Conservation (phyloP, 352 stramenopile genomes). For the Phytophthora pluvialis region DNA sequence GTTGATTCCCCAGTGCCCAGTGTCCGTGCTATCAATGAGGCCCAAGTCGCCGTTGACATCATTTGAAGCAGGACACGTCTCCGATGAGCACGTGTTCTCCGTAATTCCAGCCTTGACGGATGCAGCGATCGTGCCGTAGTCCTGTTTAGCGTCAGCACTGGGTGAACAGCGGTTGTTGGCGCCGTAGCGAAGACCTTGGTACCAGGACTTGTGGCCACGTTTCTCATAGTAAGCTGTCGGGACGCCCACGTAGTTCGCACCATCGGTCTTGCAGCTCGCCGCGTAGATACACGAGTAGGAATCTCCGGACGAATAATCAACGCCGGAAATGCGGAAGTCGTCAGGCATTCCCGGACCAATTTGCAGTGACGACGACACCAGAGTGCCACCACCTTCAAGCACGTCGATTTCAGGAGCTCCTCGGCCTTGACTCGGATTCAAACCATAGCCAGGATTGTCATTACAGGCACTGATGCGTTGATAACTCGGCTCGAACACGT, state of each 20-base stretch:
- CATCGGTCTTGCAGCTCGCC: constrained; percentile 45
- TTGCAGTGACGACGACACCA: constrained; percentile 92
- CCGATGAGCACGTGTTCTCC: constrained; percentile 35
- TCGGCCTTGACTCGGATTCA: constrained; percentile 83
- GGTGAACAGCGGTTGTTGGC: constrained; percentile 50
- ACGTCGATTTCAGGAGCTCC: constrained; percentile 96
- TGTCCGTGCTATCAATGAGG: constrained; percentile 23
- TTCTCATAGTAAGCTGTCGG: constrained; percentile 40
- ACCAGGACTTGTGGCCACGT: constrained; percentile 63
- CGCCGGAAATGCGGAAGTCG: constrained; percentile 54
- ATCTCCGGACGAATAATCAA: constrained; percentile 34
- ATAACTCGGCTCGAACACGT: constrained; percentile 44
- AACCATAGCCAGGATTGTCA: constrained; percentile 84
- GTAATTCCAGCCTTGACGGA: constrained; percentile 30
- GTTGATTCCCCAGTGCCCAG: constrained; percentile 65
- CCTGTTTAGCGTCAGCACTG: constrained; percentile 20
- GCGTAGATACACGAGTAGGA: constrained; percentile 50
- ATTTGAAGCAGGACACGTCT: constrained; percentile 40
- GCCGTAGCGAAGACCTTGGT: constrained; percentile 60
- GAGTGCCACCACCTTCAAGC: constrained; percentile 83
- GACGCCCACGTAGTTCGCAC: constrained; percentile 48
- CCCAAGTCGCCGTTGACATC: constrained; percentile 41
- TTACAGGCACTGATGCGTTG: constrained; percentile 86
- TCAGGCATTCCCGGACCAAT: constrained; percentile 73
- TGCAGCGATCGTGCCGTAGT: constrained; percentile 21